Evolutionary conservation across 1,139 yeast genomes (phyloP).

Genomic region (Lodderomyces metapsilosis): DNA sequence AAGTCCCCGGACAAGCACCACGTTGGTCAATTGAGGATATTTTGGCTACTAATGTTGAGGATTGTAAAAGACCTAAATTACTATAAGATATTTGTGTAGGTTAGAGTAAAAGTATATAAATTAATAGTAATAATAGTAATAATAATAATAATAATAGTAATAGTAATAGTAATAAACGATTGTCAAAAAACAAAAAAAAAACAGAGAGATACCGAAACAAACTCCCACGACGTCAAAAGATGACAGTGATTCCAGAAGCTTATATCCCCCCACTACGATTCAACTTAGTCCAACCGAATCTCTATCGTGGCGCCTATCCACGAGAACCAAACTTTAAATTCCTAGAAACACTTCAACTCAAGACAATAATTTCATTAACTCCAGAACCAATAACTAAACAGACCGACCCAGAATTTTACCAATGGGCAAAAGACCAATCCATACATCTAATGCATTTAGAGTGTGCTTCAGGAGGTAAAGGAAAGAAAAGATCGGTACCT

Average conservation of each 20-base stretch:
- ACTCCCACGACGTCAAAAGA: too few species aligned
- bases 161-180: too few species aligned
- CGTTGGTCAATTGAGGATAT: constrained; percentile 80
- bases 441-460: constrained; percentile 63
- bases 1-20: constrained; percentile 57
- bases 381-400: constrained; percentile 66
- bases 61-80: constrained; percentile 48
- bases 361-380: constrained; percentile 74
- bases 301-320: constrained; percentile 88
- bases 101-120: not conserved
- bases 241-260: constrained; percentile 28
- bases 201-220: too few species aligned
- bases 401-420: constrained; percentile 48
- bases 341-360: constrained; percentile 62
- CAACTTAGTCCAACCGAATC: constrained; percentile 63
- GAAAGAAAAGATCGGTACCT: constrained; percentile 79
- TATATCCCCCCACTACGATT: constrained; percentile 82
- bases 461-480: constrained; percentile 65
- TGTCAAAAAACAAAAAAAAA: too few species aligned
- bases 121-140: too few species aligned
- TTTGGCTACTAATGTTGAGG: constrained; percentile 68
- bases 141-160: too few species aligned
- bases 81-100: constrained; percentile 8
- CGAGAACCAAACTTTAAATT: constrained; percentile 72
- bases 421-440: constrained; percentile 48